These are phyloP conservation scores for Wallacemonas collosoma DNA, from an alignment of 208 protist genomes.

Conservation along the genomic window DNA sequence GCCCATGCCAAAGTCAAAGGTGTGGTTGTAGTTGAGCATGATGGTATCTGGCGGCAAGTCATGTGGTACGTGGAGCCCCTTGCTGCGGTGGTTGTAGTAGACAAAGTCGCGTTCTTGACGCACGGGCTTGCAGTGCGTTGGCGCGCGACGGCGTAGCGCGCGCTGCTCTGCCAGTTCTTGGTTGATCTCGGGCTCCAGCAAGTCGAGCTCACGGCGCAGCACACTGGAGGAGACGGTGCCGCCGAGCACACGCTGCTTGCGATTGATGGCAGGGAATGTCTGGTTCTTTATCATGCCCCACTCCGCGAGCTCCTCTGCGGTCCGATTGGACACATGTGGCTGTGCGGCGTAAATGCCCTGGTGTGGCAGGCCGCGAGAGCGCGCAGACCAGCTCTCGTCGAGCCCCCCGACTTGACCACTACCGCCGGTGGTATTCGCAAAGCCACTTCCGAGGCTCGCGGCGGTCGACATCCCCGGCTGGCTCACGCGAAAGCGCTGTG, in stretches of 20 bases:
- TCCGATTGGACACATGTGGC: constrained; percentile 6
- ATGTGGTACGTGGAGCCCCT: constrained; percentile 80
- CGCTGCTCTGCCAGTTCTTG: constrained; percentile 45
- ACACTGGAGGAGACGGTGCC: constrained; percentile 8
- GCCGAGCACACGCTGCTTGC: constrained; percentile 12
- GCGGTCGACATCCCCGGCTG: background rate
- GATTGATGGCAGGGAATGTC: background rate
- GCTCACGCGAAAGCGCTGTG: constrained; percentile 3
- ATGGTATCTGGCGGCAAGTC: constrained; percentile 44
- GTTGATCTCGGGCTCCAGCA: constrained; percentile 55
- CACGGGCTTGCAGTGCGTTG: constrained; percentile 36
- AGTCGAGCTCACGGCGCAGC: constrained; percentile 51
- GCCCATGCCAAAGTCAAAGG: constrained; percentile 82
- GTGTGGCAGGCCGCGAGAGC: constrained; percentile 9
- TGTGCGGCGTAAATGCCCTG: background rate
- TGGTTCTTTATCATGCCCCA: constrained; percentile 14
- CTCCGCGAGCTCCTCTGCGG: constrained; percentile 14
- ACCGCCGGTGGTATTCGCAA: background rate
- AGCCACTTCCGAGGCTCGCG: background rate
- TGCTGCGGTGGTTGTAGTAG: constrained; percentile 89
- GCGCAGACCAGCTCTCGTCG: constrained; percentile 15
- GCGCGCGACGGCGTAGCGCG: constrained; percentile 47
- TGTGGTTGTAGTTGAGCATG: constrained; percentile 83
- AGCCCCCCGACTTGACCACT: background rate
- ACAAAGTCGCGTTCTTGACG: constrained; percentile 51